A percentile compares a stretch with the other conserved stretches of the same genome.
Evolutionary conservation across 805 yeast species (phyloP).

Genomic region (Pichia phayaonensis): DNA sequence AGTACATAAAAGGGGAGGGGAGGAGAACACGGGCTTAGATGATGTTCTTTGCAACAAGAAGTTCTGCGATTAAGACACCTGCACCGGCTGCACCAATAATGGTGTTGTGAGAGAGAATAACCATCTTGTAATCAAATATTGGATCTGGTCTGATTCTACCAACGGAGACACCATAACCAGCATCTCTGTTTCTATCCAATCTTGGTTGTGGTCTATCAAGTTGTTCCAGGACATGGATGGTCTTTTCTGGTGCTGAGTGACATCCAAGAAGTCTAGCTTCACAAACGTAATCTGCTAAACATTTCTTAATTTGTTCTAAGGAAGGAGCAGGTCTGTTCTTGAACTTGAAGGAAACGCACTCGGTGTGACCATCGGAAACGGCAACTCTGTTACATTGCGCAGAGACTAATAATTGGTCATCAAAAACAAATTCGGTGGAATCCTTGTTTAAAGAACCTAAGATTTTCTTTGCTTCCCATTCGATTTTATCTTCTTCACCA

Average conservation of each 20-base stretch:
- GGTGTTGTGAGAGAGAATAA: constrained; percentile 94
- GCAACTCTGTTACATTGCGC: constrained; percentile 98
- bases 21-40: constrained; percentile 43
- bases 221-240: constrained; percentile 88
- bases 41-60: constrained; percentile 67
- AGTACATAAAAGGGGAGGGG: too few relatives aligned
- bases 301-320: constrained; percentile 66
- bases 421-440: constrained; percentile 49
- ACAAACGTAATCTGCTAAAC: constrained; percentile 65
- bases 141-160: constrained; percentile 94
- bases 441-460: constrained; percentile 55
- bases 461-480: constrained; percentile 96
- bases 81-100: constrained; percentile 99
- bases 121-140: constrained; percentile 91
- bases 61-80: constrained; percentile 92
- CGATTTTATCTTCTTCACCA: constrained; percentile 97
- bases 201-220: constrained; percentile 96
- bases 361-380: constrained; percentile 97
- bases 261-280: constrained; percentile 78
- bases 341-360: constrained; percentile 82
- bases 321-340: constrained; percentile 79
- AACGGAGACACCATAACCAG: constrained; percentile 89
- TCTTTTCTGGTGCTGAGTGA: constrained; percentile 86
- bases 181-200: constrained; percentile 91
- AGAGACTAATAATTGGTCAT: constrained; percentile 72